phyloP scores from a whole-genome alignment of 75 land plant genomes.

The Picea sitchensis region DNA sequence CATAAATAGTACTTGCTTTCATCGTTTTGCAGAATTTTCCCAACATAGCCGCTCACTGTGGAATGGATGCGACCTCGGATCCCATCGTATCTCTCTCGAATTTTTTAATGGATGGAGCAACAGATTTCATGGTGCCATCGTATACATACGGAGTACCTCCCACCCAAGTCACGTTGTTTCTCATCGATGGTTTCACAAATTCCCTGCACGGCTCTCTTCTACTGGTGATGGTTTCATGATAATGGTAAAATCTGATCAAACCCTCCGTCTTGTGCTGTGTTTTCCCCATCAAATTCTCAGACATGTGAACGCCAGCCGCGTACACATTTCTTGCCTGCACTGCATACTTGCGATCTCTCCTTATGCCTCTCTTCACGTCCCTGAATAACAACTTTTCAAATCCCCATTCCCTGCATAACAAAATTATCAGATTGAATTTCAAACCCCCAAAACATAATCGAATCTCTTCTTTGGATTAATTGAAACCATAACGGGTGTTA shows the following conservation, averaged over 20 bases:
- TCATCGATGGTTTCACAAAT: slow-evolving; percentile 17
- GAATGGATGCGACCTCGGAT: slow-evolving; percentile 8
- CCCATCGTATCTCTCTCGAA: slow-evolving; percentile 61
- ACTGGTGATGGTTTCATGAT: slow-evolving; percentile 61
- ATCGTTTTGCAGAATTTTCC: not conserved
- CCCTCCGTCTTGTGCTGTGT: slow-evolving; percentile 42
- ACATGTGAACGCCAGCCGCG: slow-evolving; percentile 83
- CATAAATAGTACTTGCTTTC: too few relatives aligned
- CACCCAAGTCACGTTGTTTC: slow-evolving; percentile 19
- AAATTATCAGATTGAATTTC: not conserved
- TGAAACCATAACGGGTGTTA: not conserved
- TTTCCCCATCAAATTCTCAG: slow-evolving; percentile 51
- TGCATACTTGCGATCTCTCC: slow-evolving; percentile 83
- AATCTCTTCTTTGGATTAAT: not conserved
- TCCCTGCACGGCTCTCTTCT: slow-evolving; percentile 61
- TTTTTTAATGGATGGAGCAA: slow-evolving; percentile 39
- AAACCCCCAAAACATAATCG: not conserved
- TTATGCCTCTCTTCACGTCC: slow-evolving; percentile 42
- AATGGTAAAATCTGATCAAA: slow-evolving; percentile 71
- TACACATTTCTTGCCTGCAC: slow-evolving; percentile 65
- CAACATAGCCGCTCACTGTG: slow-evolving; percentile 16
- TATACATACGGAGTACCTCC: slow-evolving; percentile 39
- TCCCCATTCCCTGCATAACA: slow-evolving; percentile 69
- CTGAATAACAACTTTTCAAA: slow-evolving; percentile 80
- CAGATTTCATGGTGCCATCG: slow-evolving; percentile 42